phyloP scores from a whole-genome alignment of 2,329 filamentous ascomycete genomes.

The Ascochyta koolunga region DNA sequence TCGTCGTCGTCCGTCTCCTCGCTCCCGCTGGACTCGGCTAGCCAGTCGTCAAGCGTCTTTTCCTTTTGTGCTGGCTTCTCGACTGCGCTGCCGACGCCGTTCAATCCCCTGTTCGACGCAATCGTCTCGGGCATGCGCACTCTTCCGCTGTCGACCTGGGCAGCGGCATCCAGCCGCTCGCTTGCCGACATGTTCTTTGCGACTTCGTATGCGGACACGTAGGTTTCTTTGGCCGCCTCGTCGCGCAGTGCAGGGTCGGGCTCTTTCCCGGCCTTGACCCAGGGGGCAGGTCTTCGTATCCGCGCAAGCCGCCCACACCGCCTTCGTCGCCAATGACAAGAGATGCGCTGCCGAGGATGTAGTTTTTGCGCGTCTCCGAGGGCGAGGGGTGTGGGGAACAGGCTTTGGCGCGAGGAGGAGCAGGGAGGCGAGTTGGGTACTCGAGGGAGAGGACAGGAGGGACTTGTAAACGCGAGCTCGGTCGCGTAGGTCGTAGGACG shows the following conservation, averaged over 20 bases:
- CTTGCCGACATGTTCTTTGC: conserved; percentile 61
- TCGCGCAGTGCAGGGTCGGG: conserved; percentile 78
- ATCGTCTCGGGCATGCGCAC: conserved; percentile 44
- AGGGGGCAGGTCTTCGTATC: conserved; percentile 86
- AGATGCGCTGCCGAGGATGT: conserved; percentile 82
- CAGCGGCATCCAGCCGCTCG: conserved; percentile 67
- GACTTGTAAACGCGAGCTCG: conserved; percentile 87
- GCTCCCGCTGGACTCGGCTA: conserved; percentile 65
- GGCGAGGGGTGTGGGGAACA: conserved; percentile 90
- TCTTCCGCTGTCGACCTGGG: conserved; percentile 37
- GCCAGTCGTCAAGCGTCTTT: conserved; percentile 92
- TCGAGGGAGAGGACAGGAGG: conserved; percentile 75
- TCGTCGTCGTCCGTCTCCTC: conserved; percentile 59
- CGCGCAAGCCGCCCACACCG: conserved; percentile 70
- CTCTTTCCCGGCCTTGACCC: conserved; percentile 81
- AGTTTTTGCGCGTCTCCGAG: conserved; percentile 78
- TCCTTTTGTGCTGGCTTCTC: conserved; percentile 53
- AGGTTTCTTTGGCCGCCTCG: conserved; percentile 46
- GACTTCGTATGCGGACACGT: conserved; percentile 39
- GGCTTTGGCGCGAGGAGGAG: conserved; percentile 94
- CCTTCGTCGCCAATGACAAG: conserved; percentile 80
- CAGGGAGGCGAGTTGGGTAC: conserved; percentile 83
- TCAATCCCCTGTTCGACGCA: conserved; percentile 53
- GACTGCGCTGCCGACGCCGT: conserved; percentile 35
- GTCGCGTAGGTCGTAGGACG: conserved; percentile 92